These are phyloP conservation scores for Arachnomyces sp. DNA, from an alignment of 2,329 filamentous ascomycete genomes.

Conservation along the genomic window DNA sequence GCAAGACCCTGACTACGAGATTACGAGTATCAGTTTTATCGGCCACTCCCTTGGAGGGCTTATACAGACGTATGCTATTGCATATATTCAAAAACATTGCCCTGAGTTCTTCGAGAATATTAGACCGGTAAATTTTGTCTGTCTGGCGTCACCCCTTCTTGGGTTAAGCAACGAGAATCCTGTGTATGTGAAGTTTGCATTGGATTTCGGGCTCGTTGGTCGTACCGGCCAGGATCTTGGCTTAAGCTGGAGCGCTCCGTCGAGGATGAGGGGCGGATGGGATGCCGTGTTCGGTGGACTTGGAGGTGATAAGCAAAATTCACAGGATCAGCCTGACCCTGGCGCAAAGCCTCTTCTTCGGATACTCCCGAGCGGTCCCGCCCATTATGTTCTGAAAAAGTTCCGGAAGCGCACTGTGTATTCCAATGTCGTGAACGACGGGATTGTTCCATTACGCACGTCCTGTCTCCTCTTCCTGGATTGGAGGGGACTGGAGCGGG, in stretches of 20 bases:
- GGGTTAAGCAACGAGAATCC: conserved; percentile 96
- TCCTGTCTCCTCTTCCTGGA: conserved; percentile 95
- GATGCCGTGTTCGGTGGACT: conserved; percentile 76
- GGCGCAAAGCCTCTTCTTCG: conserved; percentile 81
- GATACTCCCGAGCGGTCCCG: conserved; percentile 84
- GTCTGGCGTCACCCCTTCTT: conserved; percentile 77
- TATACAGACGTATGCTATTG: conserved; percentile 87
- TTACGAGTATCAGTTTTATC: conserved; percentile 92
- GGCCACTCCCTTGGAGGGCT: conserved; percentile 85
- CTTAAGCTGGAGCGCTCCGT: conserved; percentile 86
- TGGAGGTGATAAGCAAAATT: conserved; percentile 51
- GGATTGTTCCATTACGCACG: conserved; percentile 87
- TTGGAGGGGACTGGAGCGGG: conserved; percentile 86
- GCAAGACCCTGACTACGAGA: conserved; percentile 57
- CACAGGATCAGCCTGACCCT: conserved; percentile 55
- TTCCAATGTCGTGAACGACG: conserved; percentile 95
- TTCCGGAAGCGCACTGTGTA: conserved; percentile 90
- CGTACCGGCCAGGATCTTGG: conserved; percentile 91
- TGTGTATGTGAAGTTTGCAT: conserved; percentile 89
- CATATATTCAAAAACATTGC: conserved; percentile 94
- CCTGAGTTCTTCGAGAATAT: conserved; percentile 83
- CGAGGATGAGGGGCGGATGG: conserved; percentile 77
- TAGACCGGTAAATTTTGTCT: conserved; percentile 81
- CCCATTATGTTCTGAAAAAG: conserved; percentile 74
- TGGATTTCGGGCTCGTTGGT: conserved; percentile 95